A percentile compares a stretch with the other conserved stretches of the same genome.
These are phyloP conservation scores for Sporisorium graminicola DNA, from an alignment of 1,284 basidiomycete genomes.

Conservation along the genomic window DNA sequence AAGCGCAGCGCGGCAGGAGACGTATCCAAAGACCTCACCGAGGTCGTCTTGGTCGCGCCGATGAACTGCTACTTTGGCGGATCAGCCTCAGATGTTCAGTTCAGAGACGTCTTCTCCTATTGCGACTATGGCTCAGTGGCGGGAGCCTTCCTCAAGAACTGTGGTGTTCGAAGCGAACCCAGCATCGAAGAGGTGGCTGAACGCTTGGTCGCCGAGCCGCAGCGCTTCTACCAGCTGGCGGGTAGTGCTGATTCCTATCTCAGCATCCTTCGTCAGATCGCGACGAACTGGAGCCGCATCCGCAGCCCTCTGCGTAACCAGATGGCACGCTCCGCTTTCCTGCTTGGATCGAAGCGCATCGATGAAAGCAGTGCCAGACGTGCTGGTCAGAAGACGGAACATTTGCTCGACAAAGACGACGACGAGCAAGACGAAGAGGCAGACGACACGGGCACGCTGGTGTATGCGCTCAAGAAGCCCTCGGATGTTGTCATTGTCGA, in stretches of 20 bases:
- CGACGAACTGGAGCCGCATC: slow-evolving; percentile 79
- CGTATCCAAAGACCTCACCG: slow-evolving; percentile 7
- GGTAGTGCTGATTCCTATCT: slow-evolving; percentile 78
- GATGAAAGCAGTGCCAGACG: slow-evolving; percentile 15
- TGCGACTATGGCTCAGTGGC: slow-evolving; percentile 84
- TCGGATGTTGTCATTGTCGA: slow-evolving; percentile 68
- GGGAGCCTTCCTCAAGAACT: slow-evolving; percentile 83
- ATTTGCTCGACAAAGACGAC: slow-evolving; percentile 47
- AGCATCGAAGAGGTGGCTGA: slow-evolving; percentile 79
- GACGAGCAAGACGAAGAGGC: slow-evolving; percentile 63
- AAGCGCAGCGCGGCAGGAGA: slow-evolving; percentile 9
- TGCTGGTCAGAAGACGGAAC: slow-evolving; percentile 15
- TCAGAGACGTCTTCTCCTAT: slow-evolving; percentile 79
- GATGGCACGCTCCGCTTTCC: slow-evolving; percentile 80
- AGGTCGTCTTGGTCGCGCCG: slow-evolving; percentile 55
- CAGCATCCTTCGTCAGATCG: slow-evolving; percentile 84
- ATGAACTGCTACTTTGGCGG: slow-evolving; percentile 75
- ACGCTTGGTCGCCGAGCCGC: slow-evolving; percentile 72
- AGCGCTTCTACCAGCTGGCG: slow-evolving; percentile 78
- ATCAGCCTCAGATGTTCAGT: slow-evolving; percentile 43
- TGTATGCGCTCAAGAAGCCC: slow-evolving; percentile 67
- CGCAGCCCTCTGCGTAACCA: slow-evolving; percentile 74
- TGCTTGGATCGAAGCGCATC: slow-evolving; percentile 79
- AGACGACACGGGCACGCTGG: slow-evolving; percentile 59
- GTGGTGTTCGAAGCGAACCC: slow-evolving; percentile 89